Evolutionary conservation across 345 rosid species (phyloP).

Genomic region (Excoecaria cochinchinensis): DNA sequence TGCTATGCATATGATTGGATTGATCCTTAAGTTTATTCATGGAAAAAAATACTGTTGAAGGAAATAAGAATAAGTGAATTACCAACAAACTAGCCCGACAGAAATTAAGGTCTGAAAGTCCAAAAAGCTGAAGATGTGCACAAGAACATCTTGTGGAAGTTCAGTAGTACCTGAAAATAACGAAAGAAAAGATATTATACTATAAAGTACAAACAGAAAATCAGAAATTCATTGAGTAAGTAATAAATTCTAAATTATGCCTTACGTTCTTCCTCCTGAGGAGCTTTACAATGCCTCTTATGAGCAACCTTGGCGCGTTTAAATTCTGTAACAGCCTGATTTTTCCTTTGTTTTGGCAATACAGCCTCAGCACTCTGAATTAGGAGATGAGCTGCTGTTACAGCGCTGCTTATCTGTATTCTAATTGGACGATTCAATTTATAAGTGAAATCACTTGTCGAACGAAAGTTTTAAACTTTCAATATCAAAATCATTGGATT

Average conservation of each 20-base stretch:
- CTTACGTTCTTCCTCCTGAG: conserved; percentile 42
- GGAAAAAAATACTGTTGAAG: not conserved
- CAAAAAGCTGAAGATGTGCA: conserved; percentile 62
- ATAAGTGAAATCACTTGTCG: not conserved
- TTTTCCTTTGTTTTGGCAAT: conserved; percentile 85
- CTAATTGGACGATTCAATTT: conserved; percentile 28
- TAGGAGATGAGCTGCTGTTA: conserved; percentile 66
- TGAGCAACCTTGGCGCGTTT: conserved; percentile 75
- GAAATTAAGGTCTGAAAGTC: conserved; percentile 60
- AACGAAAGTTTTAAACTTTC: not conserved
- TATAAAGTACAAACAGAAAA: not conserved
- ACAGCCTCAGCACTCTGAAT: conserved; percentile 62
- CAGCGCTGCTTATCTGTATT: conserved; percentile 57
- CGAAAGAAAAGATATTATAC: not conserved
- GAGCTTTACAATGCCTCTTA: conserved; percentile 55
- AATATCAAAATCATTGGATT: not conserved
- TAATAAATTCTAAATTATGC: not conserved
- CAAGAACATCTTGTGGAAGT: conserved; percentile 68
- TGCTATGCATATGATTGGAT: too few species aligned
- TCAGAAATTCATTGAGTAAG: not conserved
- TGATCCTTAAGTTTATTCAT: too few species aligned
- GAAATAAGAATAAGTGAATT: conserved; percentile 19
- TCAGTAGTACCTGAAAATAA: conserved; percentile 46
- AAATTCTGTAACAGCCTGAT: conserved; percentile 57
- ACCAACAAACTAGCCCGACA: conserved; percentile 64